Evolutionary conservation across 768 basidiomycete genomes (phyloP).

Genomic region (Rhodotorula paludigena): DNA sequence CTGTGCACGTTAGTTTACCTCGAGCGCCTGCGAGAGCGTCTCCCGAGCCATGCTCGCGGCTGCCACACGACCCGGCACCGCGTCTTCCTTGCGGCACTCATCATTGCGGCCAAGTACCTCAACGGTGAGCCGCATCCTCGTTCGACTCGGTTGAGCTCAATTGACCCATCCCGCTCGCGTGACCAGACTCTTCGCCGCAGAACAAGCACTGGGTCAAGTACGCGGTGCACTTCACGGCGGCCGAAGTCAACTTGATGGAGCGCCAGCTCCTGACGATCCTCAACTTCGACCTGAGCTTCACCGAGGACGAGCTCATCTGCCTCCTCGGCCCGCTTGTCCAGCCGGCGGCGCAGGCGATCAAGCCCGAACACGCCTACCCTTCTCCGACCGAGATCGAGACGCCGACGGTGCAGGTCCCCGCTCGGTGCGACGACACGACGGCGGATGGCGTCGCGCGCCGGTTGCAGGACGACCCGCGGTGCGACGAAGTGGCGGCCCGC

Average conservation of each 20-base stretch:
- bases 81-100: conserved; percentile 87
- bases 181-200: conserved; percentile 59
- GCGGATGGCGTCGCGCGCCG: background rate
- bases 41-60: conserved; percentile 76
- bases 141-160: background rate
- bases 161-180: background rate
- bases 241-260: conserved; percentile 84
- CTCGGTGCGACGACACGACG: background rate
- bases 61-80: conserved; percentile 65
- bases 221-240: conserved; percentile 60
- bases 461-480: background rate
- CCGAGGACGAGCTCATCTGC: conserved; percentile 53
- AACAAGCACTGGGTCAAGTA: conserved; percentile 85
- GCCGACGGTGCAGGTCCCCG: background rate
- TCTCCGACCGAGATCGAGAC: background rate
- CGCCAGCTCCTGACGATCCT: conserved; percentile 84
- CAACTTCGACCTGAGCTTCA: conserved; percentile 83
- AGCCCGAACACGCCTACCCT: background rate
- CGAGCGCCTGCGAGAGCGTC: conserved; percentile 69
- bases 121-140: conserved; percentile 51
- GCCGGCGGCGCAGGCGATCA: background rate
- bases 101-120: conserved; percentile 91
- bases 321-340: conserved; percentile 13
- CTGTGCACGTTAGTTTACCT: conserved; percentile 85
- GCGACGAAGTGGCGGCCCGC: conserved; percentile 15